Base-by-base conservation (phyloP, 2,329 filamentous ascomycete genomes). In the Paracorniculantispora psalliotae region DNA sequence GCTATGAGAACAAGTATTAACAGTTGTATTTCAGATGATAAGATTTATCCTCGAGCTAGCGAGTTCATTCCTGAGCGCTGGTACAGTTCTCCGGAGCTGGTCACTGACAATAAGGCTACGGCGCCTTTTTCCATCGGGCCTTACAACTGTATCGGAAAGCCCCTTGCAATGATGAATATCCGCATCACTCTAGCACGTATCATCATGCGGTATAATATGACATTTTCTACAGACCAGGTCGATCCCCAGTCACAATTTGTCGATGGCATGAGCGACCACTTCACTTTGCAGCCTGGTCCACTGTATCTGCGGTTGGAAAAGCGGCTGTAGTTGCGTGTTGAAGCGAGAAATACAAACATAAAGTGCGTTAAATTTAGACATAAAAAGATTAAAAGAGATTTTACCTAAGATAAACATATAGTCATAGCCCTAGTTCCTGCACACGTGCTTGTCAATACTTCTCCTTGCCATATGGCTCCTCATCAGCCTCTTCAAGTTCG, bases 1-100 rank as follows among this genome's bases (percentile, higher is more conserved):
- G 10, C 25, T 25, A 2, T n/a, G 21, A 35, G 37, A 6, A 23
- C 10, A 4, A 15, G 37, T 37, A 33, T 12, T 37, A 23, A 41
- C 3, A 13, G 13, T 5, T 33, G 30, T 12, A 57, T 25, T 17
- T 13, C 19, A 59, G 57, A 50, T 15, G 57, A 59, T 4, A 47
- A 23, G 19, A 46, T 46, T 13, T 59, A 44, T 26, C 26, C 23
- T 15, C 53, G 44, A 4, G 52, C 57, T 3, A 13, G 59, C 46
- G 51, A 57, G 12, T 64, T 64, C 35, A 59, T 64, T 3, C 62
- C 62, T 17, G 62, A 64, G 54, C 61, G 62, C 10, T 64, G 62
- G 62, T 62, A 62, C 0, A 61, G 55, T 5, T 39, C 50, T 3
- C 62, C 62, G 4, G 61, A 64, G 1, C 25, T 64, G 28, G 57